Evolutionary conservation across 2,329 filamentous ascomycete genomes (phyloP), one percentile per base, ranked within the genome.

Genomic region (Zopfia rhizophila): DNA sequence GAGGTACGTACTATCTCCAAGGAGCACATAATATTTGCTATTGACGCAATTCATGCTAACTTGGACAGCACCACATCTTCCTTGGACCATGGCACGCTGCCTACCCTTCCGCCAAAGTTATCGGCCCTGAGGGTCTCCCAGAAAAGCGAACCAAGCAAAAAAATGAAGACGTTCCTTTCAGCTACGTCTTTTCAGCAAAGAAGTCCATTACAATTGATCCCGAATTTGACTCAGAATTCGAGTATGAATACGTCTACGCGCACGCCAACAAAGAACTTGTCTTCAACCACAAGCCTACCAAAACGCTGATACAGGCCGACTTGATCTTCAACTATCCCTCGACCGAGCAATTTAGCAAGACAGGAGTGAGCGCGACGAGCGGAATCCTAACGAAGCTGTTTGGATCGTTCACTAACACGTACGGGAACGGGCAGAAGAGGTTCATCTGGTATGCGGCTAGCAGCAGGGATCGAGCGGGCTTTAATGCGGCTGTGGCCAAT

Each of bases 281-380:
- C 18, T 91, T 97, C 73, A 77, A 87, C 65, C 91, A 96, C 78
- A 87, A 86, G 68, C 91, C 90, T 0, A 86, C 89, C 10, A 77
- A 79, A 45, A 88, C 91, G 0, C 75, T 99, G 31, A 92, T 99
- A 65, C 78, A 96, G 74, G 94, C 91, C 5, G 94, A 99, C 71
- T 73, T 97, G 29, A 68, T 97, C 56, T 97, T 97, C 80, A 97
- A 97, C 70, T 75, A 96, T 23, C 94, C 94, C 0, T 84, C 91
- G 0, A 84, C 77, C 0, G 94, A 99, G 75, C 94, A 97, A 75
- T 97, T 75, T 58, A 73, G 68, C 61, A 82, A 77, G 58, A 75
- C 83, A 0, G 79, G 77, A 7, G 78, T 82, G 3, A 74, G 77
- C 22, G 75, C 83, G 3, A 78, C 69, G 0, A 73, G 78, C n/a